These are phyloP conservation scores for Acer yangbiense DNA, from an alignment of 345 rosid species.

Conservation along the genomic window DNA sequence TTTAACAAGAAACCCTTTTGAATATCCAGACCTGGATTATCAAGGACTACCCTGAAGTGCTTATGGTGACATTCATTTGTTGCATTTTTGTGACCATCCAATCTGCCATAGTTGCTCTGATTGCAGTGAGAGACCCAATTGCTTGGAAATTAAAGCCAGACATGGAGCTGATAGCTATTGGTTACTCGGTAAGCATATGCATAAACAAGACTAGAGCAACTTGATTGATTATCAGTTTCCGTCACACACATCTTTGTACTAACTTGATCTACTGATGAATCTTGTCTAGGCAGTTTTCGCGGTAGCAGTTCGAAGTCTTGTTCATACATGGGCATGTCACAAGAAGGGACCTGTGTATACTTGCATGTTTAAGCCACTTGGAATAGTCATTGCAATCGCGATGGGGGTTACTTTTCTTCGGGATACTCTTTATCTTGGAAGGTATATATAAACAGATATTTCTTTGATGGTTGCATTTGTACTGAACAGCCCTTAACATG, in stretches of 20 bases:
- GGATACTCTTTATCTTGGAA: slow-evolving; percentile 42
- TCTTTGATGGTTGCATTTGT: too few species aligned
- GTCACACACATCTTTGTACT: neutral
- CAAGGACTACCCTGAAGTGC: slow-evolving; percentile 25
- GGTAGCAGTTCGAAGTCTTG: slow-evolving; percentile 20
- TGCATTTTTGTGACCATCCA: slow-evolving; percentile 16
- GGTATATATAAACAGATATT: slow-evolving; percentile 11
- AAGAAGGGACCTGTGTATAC: slow-evolving; percentile 32
- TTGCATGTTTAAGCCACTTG: slow-evolving; percentile 34
- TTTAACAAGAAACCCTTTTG: neutral
- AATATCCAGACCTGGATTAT: slow-evolving; percentile 21
- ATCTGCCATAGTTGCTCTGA: slow-evolving; percentile 21
- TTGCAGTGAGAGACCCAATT: slow-evolving; percentile 23
- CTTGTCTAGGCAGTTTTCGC: slow-evolving; percentile 34
- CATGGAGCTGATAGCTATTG: slow-evolving; percentile 24
- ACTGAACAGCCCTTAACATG: too few species aligned
- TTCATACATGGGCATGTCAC: slow-evolving; percentile 34
- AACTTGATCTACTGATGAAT: neutral
- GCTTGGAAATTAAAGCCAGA: slow-evolving; percentile 30
- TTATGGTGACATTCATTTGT: slow-evolving; percentile 21
- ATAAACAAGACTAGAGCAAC: too few species aligned
- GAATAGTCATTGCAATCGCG: slow-evolving; percentile 30
- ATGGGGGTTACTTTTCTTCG: slow-evolving; percentile 42
- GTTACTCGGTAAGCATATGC: slow-evolving; percentile 22
- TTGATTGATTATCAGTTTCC: too few species aligned